These are phyloP conservation scores for Mrakia hoshinonis DNA, from an alignment of 768 basidiomycete species.

Conservation along the genomic window DNA sequence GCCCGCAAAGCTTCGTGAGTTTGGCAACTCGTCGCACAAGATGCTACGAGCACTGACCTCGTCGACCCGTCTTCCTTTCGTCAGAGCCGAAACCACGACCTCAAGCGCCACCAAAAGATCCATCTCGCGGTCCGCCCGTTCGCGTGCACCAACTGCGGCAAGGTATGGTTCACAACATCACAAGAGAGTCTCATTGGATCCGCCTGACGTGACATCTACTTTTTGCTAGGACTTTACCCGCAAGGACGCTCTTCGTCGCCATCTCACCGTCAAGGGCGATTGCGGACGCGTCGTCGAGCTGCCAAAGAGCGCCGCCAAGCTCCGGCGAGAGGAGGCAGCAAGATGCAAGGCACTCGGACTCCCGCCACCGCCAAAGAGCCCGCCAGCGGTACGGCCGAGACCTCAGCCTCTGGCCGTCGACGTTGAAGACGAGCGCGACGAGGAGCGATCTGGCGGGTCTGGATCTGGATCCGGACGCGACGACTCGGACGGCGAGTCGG, in stretches of 20 bases:
- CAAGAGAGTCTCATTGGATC: too few relatives aligned
- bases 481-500: neutral
- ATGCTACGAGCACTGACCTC: neutral
- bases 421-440: neutral
- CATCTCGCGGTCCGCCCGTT: constrained; percentile 41
- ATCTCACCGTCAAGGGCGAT: constrained; percentile 39
- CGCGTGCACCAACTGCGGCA: constrained; percentile 41
- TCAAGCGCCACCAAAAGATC: constrained; percentile 41
- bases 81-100: constrained; percentile 42
- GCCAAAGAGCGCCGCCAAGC: constrained; percentile 15
- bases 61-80: too few relatives aligned
- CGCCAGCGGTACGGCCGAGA: too few relatives aligned
- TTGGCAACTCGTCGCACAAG: too few relatives aligned
- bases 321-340: neutral
- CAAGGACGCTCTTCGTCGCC: constrained; percentile 40
- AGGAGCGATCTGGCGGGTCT: neutral
- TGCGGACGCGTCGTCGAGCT: constrained; percentile 25
- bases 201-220: neutral
- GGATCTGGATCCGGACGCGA: neutral
- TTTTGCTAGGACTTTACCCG: constrained; percentile 37
- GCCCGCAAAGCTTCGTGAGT: constrained; percentile 41
- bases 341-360: neutral
- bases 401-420: too few relatives aligned
- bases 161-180: too few relatives aligned
- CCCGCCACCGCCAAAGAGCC: too few relatives aligned